Conservation (phyloP, 1,139 yeast genomes). For the Candida glucosophila region DNA sequence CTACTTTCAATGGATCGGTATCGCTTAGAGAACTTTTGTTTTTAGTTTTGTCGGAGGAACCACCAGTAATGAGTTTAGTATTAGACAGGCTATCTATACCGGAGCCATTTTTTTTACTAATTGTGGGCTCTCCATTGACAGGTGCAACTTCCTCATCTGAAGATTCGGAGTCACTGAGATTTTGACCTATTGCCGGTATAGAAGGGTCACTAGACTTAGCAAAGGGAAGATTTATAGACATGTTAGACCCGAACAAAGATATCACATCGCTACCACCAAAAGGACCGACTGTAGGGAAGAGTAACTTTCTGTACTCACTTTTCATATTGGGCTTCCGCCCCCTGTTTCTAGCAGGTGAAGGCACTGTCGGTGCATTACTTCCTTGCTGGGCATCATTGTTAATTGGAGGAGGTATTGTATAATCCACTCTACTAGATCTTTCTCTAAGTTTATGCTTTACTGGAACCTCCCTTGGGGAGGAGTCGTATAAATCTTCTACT, state of each 20-base stretch:
- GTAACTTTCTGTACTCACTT: slow-evolving; percentile 46
- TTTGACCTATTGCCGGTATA: slow-evolving; percentile 44
- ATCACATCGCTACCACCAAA: slow-evolving; percentile 89
- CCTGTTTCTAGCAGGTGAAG: slow-evolving; percentile 11
- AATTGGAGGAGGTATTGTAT: slow-evolving; percentile 82
- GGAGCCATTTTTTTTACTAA: slow-evolving; percentile 15
- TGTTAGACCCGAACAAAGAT: slow-evolving; percentile 63
- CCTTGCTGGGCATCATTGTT: slow-evolving; percentile 28
- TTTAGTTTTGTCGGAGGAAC: slow-evolving; percentile 17
- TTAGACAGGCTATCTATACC: slow-evolving; percentile 12
- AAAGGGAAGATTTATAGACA: slow-evolving; percentile 41
- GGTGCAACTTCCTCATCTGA: slow-evolving; percentile 55
- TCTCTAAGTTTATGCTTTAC: slow-evolving; percentile 63
- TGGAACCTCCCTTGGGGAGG: slow-evolving; percentile 45
- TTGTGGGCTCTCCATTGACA: slow-evolving; percentile 29
- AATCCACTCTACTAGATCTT: slow-evolving; percentile 63
- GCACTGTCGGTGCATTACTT: slow-evolving; percentile 10
- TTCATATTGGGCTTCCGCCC: slow-evolving; percentile 28
- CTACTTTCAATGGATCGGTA: slow-evolving; percentile 91
- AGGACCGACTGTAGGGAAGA: slow-evolving; percentile 95
- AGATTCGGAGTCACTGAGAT: slow-evolving; percentile 53
- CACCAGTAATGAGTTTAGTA: slow-evolving; percentile 29
- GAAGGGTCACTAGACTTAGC: slow-evolving; percentile 24
- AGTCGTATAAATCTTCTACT: slow-evolving; percentile 44
- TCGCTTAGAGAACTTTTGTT: slow-evolving; percentile 77